Evolutionary conservation across 495 filamentous ascomycete genomes (phyloP), one percentile per base, ranked within the genome.

Genomic region (Talaromyces trachyspermus): DNA sequence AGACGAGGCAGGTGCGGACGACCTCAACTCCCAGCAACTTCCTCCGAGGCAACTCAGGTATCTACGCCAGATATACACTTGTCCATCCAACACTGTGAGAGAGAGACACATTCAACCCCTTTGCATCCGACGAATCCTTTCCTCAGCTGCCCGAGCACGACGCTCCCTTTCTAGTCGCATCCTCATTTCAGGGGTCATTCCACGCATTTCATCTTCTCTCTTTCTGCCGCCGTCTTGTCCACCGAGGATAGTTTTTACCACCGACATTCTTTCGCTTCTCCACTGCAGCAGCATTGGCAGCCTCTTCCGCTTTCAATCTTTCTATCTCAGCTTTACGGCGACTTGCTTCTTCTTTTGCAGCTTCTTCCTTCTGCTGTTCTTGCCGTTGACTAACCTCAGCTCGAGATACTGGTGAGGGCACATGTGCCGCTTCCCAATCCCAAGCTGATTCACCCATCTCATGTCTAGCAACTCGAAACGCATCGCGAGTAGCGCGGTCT

Each of bases 101-200:
- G 2, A n/a, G n/a, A n/a, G n/a, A n/a, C n/a, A n/a, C n/a, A n/a
- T 17, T 59, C 49, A 63, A 11, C 58, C 56, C 18, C 60, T 57
- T 47, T 72, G 68, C 76, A 89, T 71, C 54, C 78, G 66, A 60
- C 70, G 78, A 32, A 96, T 77, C 53, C 91, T 79, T 71, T 90
- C 90, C 68, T 95, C 89, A 2, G 87, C 88, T 11, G 89, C 89
- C 49, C 88, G 78, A 10, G 86, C 89, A 55, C 88, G 83, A 43
- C 82, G 74, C 64, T 88, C 87, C 61, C 87, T 72, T 59, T 95
- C 89, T 54, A 95, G 53, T 58, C 75, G 75, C 81, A 81, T 76
- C 59, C 79, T 77, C 79, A 85, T 86, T 69, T 95, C 88, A 2
- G 86, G 78, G 12, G 85, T 89, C 76, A 95, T 76, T 0, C 89